Base-by-base conservation (phyloP, 106 monocot species). In the Phalaenopsis aphrodite region DNA sequence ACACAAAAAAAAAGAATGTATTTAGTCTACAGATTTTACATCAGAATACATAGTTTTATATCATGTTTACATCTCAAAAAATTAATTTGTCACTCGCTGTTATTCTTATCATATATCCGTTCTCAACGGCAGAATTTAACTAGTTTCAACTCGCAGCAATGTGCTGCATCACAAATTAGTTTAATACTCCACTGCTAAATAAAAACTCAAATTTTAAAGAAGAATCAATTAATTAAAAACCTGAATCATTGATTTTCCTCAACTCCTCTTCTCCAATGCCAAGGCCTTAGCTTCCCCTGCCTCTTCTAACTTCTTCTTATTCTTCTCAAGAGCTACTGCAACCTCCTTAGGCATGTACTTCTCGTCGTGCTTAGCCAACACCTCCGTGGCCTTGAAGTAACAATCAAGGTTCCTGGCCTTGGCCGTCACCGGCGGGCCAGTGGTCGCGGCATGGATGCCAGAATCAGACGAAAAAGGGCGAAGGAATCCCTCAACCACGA, bases 281-380 rank as follows among this genome's bases (percentile, higher is more conserved):
- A 42, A 78, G 21, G 45, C 79, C n/a, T 77, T 77, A 57, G 83
- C 79, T 4, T 65, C 74, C 21, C 73, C 87, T 39, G 86, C 87
- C 9, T 87, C 90, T 55, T 89, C 91, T 49, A 99, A 56, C 66
- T 77, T 85, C 84, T 92, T 94, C 92, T 94, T 94, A 52, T 99
- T 99, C 80, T 90, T 80, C 86, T 94, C 98, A 47, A 99, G 80
- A 45, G 98, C 98, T 19, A 77, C 92, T 8, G 86, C 98, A 7
- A 99, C 98, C 85, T 99, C 98, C 82, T 88, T 86, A 12, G 98
- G 98, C 98, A 99, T 99, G 49, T 99, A 99, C 83, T 99, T 99
- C 89, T 99, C 98, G 36, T 99, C 98, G 38, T 99, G 98, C 93
- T 99, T 99, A 0, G 98, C 98, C 21, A 99, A 82, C 52, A 99